Evolutionary conservation across 2,329 filamentous ascomycete genomes (phyloP).

Genomic region (Nothophaeocryptopus gaeumannii): DNA sequence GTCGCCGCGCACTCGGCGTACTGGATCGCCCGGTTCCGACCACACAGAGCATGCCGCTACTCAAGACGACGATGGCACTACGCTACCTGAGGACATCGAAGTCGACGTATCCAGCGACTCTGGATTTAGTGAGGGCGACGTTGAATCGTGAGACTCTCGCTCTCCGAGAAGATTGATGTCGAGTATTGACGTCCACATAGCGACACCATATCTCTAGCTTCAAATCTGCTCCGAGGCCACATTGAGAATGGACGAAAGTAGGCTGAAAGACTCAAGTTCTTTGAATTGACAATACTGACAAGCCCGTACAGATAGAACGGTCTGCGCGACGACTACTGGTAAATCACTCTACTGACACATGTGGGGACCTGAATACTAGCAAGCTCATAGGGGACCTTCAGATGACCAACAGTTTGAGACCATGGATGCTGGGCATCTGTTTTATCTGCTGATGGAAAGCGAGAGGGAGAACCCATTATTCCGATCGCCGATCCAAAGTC

Average conservation of each 20-base stretch:
- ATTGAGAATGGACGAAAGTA: slow-evolving; percentile 21
- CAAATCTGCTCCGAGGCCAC: slow-evolving; percentile 16
- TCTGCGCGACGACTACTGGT: slow-evolving; percentile 19
- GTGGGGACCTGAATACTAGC: background rate
- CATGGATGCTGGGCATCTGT: slow-evolving; percentile 16
- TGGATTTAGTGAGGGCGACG: slow-evolving; percentile 15
- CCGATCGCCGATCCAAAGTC: slow-evolving; percentile 37
- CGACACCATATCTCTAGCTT: slow-evolving; percentile 17
- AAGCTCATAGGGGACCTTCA: slow-evolving; percentile 8
- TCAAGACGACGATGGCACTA: background rate
- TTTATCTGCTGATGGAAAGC: slow-evolving; percentile 24
- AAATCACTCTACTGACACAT: background rate
- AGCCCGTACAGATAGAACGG: slow-evolving; percentile 7
- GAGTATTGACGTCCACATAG: background rate
- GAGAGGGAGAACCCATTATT: slow-evolving; percentile 21
- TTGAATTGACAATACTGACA: background rate
- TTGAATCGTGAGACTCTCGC: slow-evolving; percentile 8
- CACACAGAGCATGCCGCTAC: background rate
- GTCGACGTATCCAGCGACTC: slow-evolving; percentile 13
- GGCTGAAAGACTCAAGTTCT: background rate
- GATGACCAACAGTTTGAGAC: slow-evolving; percentile 23
- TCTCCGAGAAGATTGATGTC: background rate
- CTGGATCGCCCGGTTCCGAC: background rate
- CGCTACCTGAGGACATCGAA: slow-evolving; percentile 4
- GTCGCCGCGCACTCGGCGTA: background rate